These are phyloP conservation scores for Fraxinus anomala DNA, from an alignment of 257 asterid genomes.

Conservation along the genomic window DNA sequence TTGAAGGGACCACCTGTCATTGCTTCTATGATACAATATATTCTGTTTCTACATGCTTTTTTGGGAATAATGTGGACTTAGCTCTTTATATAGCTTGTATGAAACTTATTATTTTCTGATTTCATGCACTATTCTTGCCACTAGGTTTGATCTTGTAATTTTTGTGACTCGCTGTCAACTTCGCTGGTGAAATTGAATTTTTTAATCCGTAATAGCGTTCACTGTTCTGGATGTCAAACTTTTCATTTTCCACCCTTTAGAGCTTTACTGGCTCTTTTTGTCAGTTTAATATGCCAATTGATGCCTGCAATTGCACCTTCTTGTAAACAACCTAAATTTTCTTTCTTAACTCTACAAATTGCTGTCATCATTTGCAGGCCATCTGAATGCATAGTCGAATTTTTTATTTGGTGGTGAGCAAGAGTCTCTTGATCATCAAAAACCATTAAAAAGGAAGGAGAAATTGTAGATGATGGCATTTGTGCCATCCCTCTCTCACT, in stretches of 20 bases:
- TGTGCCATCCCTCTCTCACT: not conserved
- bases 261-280: not conserved
- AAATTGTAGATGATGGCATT: not conserved
- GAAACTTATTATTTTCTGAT: not conserved
- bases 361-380: not conserved
- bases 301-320: not conserved
- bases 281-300: not conserved
- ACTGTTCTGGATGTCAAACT: not conserved
- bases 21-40: not conserved
- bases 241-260: not conserved
- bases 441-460: not conserved
- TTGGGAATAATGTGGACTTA: not conserved
- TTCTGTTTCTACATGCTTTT: not conserved
- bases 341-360: not conserved
- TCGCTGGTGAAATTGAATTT: not conserved
- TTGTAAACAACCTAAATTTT: not conserved
- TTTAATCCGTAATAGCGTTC: not conserved
- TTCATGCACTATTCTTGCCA: not conserved
- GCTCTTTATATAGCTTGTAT: not conserved
- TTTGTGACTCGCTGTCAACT: not conserved
- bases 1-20: not conserved
- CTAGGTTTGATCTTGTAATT: constrained; percentile 38
- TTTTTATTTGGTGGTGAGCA: not conserved
- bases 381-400: not conserved
- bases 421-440: not conserved